Evolutionary conservation across 225 moss, liverwort and hornwort genomes (phyloP).

Genomic region (Takakia lepidozioides): DNA sequence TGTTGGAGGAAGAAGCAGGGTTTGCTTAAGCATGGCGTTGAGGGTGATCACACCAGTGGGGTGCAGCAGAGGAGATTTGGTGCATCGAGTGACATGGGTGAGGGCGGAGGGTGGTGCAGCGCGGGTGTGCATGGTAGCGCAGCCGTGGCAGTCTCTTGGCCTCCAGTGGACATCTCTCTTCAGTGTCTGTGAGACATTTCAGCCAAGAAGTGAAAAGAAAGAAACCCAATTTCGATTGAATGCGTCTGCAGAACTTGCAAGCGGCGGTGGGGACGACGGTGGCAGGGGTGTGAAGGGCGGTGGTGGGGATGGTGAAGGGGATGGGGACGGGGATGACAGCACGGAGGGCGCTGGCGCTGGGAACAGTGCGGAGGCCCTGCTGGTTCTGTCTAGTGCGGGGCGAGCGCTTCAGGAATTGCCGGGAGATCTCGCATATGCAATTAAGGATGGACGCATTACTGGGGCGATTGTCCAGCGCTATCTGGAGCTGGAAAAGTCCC

Average conservation of each 20-base stretch:
- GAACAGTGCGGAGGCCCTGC: constrained; percentile 61
- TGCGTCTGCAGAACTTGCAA: constrained; percentile 23
- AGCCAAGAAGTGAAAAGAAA: too few relatives aligned
- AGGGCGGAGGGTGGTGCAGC: too few relatives aligned
- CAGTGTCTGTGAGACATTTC: too few relatives aligned
- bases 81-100: too few relatives aligned
- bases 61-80: too few relatives aligned
- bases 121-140: too few relatives aligned
- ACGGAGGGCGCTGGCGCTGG: constrained; percentile 9
- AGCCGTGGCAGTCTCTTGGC: too few relatives aligned
- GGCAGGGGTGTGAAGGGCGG: constrained; percentile 24
- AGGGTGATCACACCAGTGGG: too few relatives aligned
- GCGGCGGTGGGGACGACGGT: constrained; percentile 38
- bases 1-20: too few relatives aligned
- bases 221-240: constrained; percentile 10
- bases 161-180: too few relatives aligned
- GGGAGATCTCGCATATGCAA: constrained; percentile 54
- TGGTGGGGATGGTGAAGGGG: constrained; percentile 29
- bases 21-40: too few relatives aligned
- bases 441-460: constrained; percentile 77
- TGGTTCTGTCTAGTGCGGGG: constrained; percentile 49
- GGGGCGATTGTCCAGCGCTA: constrained; percentile 63
- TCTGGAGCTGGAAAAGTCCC: constrained; percentile 52
- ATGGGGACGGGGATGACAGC: constrained; percentile 13
- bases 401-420: constrained; percentile 72